Evolutionary conservation across 768 basidiomycete species (phyloP), one percentile per base, ranked within the genome.

Genomic region (Podaxis mareebaensis): DNA sequence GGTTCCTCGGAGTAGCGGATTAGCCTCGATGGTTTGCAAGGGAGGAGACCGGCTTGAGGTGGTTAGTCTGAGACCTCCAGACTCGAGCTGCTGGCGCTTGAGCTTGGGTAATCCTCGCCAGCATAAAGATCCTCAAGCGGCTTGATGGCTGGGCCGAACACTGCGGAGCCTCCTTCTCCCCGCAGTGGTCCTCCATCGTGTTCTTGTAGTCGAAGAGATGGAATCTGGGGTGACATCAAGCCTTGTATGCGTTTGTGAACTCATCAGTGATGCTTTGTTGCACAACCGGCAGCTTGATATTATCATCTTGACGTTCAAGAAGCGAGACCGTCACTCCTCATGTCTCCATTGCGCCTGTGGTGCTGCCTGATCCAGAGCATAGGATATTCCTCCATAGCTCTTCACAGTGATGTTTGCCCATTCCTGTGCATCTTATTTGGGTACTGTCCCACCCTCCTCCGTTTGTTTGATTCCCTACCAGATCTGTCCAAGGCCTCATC

Each of bases 181-280:
- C 60, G 10, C 52, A 53, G 36, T 24, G 60, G 60, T 52, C 60
- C 36, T 61, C 40, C 51, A 61, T 44, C 60, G 60, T 39, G 26
- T 53, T 54, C 60, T 44, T 20, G 26, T 10, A 26, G 49, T 22
- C 17, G 20, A 38, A 4, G 15, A n/a, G 22, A 26, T 20, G 53
- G 17, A 20, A 39, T 49, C 36, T 36, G 48, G 28, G 2, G n/a
- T 46, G 24, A 17, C 56, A 28, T 33, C 17, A 8, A n/a, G 10
- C 12, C 44, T 20, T 8, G 3, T n/a, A 46, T 22, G 44, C 7
- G 44, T 8, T 46, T 46, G n/a, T 46, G n/a, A n/a, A 44, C 42
- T 44, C 20, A 20, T 40, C 54, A 10, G 26, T n/a, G 28, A 33
- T 10, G 26, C 46, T 20, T 22, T 33, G 10, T 46, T 5, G 3